Evolutionary conservation across 83 land plant species (phyloP), one percentile per base, ranked within the genome.

Genomic region (Larix sibirica): DNA sequence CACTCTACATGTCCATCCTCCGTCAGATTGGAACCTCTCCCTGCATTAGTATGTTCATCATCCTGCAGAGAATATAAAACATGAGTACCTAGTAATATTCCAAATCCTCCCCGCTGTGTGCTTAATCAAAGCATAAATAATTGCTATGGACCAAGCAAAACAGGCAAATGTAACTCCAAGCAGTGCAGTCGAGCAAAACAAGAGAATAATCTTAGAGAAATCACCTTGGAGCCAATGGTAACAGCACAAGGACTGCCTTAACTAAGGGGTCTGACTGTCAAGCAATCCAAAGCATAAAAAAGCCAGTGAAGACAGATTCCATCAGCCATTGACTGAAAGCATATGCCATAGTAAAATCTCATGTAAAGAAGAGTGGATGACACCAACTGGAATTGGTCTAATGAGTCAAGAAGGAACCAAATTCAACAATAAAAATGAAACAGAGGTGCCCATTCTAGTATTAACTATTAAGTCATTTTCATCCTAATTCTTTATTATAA

Each of bases 1-100:
- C 97, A 96, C 81, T 98, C 99, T 26, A 98, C 99, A 78, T 85
- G 89, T 59, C 99, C 99, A 86, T 88, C 94, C 77, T 94, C 97
- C 23, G 99, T 96, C 80, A 98, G 83, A 83, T 94, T 98, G 67
- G 99, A 98, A 47, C 99, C 99, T 82, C 90, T 85, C 24, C 99
- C 99, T 26, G 99, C 99, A 88, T 98, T 98, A 64, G 96, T 98
- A 74, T 88, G 80, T 75, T 96, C 95, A 82, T 97, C 97, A 88
- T 96, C 94, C 99, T 98, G 79, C 26, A 86, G 74, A 3, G n/a
- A 42, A 73, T 73, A 17, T 21, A 73, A 50, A 73, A n/a, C 23
- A 58, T 79, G 64, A 79, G n/a, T 58, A 79, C 56, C 63, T 60
- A 58, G 23, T 12, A 73, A 73, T 10, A 38, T 42, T 42, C 44